Conservation (phyloP, 371 early-diverging fungal species). For the Scutellospora calospora region DNA sequence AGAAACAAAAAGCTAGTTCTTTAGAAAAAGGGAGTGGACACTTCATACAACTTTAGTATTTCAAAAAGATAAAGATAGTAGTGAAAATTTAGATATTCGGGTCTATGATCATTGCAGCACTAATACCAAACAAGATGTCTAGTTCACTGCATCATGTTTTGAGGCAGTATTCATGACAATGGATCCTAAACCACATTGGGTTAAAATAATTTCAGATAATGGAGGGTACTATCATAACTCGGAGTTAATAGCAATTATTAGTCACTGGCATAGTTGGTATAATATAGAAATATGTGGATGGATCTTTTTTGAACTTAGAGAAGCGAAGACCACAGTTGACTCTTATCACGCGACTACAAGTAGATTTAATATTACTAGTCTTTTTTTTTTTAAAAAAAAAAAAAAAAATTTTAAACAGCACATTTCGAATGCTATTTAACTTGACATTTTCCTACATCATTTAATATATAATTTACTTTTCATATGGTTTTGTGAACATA, state of each 20-base stretch:
- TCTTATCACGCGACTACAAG: not conserved
- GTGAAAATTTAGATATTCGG: not conserved
- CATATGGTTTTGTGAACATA: too few species aligned
- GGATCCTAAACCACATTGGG: not conserved
- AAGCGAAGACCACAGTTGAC: constrained; percentile 1
- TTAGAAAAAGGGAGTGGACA: not conserved
- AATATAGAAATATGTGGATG: not conserved
- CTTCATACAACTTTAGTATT: not conserved
- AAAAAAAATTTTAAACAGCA: not conserved
- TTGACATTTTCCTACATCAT: too few species aligned
- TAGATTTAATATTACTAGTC: not conserved
- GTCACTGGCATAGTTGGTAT: constrained; percentile 4
- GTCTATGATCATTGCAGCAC: constrained; percentile 12
- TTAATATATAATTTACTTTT: too few species aligned
- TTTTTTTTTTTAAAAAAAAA: not conserved
- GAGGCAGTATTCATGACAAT: not conserved
- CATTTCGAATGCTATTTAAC: not conserved
- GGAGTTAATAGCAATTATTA: not conserved
- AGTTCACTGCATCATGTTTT: not conserved
- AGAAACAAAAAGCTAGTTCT: not conserved
- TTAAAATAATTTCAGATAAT: constrained; percentile 19
- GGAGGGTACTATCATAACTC: not conserved
- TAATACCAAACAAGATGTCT: constrained; percentile 1
- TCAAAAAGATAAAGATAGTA: not conserved
- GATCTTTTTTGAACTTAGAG: not conserved